Conservation (phyloP, 2,329 filamentous ascomycete species). For the Ascochyta koolunga region DNA sequence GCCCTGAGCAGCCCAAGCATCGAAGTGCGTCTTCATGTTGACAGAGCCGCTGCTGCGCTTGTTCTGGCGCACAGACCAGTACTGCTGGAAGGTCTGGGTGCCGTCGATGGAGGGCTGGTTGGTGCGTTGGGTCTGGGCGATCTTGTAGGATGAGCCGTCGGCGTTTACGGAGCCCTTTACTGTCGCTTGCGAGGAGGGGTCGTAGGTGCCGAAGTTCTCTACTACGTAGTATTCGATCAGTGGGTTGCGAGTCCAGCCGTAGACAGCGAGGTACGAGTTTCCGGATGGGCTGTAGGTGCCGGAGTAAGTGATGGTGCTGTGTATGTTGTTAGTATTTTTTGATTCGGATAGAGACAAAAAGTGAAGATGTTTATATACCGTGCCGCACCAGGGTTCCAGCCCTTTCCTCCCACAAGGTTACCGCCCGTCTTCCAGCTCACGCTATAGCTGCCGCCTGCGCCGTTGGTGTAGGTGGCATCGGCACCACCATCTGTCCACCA, state of each 20-base stretch:
- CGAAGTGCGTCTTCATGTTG: conserved; percentile 43
- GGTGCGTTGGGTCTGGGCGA: conserved; percentile 36
- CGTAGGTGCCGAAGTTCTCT: conserved; percentile 61
- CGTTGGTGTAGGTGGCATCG: conserved; percentile 62
- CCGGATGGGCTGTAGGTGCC: conserved; percentile 43
- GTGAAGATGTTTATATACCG: conserved; percentile 51
- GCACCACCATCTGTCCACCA: conserved; percentile 64
- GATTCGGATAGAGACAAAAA: background rate
- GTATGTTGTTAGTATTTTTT: conserved; percentile 1
- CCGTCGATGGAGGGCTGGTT: conserved; percentile 59
- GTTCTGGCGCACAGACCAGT: conserved; percentile 51
- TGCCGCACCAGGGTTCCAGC: conserved; percentile 61
- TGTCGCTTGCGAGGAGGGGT: conserved; percentile 54
- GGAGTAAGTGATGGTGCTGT: conserved; percentile 43
- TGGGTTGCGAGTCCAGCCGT: conserved; percentile 63
- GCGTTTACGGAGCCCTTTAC: conserved; percentile 41
- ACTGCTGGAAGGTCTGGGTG: conserved; percentile 60
- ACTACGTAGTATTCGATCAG: conserved; percentile 60
- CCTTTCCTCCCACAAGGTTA: conserved; percentile 65
- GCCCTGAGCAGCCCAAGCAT: conserved; percentile 43
- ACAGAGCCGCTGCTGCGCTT: conserved; percentile 41
- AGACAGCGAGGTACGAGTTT: conserved; percentile 60
- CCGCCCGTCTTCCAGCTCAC: conserved; percentile 58
- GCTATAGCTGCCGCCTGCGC: conserved; percentile 57
- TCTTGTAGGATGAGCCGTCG: conserved; percentile 43